These are phyloP conservation scores for Trichosanthes cucumerina DNA, from an alignment of 306 rosid genomes.

Conservation along the genomic window DNA sequence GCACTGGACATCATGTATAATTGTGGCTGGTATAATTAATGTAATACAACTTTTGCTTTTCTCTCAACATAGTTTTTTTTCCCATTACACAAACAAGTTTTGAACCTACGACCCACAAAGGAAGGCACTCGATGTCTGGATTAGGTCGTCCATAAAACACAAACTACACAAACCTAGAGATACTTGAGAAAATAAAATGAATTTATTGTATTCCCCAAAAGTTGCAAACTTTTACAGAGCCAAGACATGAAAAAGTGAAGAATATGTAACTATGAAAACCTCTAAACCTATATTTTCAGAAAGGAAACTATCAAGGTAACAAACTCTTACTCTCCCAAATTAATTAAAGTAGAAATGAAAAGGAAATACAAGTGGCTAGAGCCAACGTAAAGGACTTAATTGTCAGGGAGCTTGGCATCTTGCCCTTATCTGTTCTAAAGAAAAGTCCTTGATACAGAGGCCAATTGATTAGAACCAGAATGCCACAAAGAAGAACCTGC, in stretches of 20 bases:
- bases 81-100: background rate
- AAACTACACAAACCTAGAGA: background rate
- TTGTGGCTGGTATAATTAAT: conserved; percentile 13
- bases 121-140: background rate
- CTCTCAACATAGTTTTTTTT: background rate
- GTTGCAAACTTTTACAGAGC: background rate
- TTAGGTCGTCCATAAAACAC: background rate
- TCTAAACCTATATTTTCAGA: background rate
- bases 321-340: background rate
- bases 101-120: background rate
- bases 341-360: conserved; percentile 13
- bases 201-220: background rate
- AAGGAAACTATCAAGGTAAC: background rate
- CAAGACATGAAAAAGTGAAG: background rate
- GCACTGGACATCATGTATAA: conserved; percentile 9
- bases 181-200: too few species aligned
- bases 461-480: conserved; percentile 47
- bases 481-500: conserved; percentile 48
- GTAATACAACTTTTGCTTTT: conserved; percentile 4
- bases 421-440: conserved; percentile 63
- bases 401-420: conserved; percentile 39
- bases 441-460: conserved; percentile 66
- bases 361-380: conserved; percentile 15
- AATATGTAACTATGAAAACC: background rate
- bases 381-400: conserved; percentile 38